phyloP scores from a whole-genome alignment of 2,329 filamentous ascomycete species.

The Aspergillus quadrilineatus region DNA sequence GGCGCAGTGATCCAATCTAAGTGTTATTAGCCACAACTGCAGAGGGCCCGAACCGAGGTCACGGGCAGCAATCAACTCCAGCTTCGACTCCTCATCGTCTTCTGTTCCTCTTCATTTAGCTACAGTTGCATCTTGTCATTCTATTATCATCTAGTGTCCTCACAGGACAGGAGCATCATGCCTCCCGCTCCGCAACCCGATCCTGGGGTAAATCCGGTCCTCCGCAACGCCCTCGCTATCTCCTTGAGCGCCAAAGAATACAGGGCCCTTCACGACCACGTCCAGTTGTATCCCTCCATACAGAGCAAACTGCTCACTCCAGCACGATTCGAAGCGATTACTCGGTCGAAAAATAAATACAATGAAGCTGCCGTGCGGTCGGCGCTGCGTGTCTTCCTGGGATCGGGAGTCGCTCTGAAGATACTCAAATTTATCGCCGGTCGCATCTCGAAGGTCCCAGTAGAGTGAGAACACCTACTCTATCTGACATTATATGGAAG shows the following conservation, averaged over 20 bases:
- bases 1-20: background rate
- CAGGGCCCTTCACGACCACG: slow-evolving; percentile 76
- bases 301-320: slow-evolving; percentile 55
- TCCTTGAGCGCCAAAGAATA: slow-evolving; percentile 83
- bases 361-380: slow-evolving; percentile 70
- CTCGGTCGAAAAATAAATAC: slow-evolving; percentile 60
- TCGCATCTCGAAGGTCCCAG: slow-evolving; percentile 25
- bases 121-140: slow-evolving; percentile 1
- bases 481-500: background rate
- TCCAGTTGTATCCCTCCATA: slow-evolving; percentile 64
- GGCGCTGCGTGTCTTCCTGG: slow-evolving; percentile 68
- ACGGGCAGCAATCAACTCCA: slow-evolving; percentile 12
- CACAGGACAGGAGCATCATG: slow-evolving; percentile 23
- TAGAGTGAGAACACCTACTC: slow-evolving; percentile 26
- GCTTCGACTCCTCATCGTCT: background rate
- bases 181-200: slow-evolving; percentile 20
- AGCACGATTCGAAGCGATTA: slow-evolving; percentile 52
- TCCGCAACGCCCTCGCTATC: slow-evolving; percentile 83
- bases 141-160: background rate
- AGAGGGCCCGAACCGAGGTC: slow-evolving; percentile 18
- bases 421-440: slow-evolving; percentile 54
- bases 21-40: background rate
- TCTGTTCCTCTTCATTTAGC: slow-evolving; percentile 5
- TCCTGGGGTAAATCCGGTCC: slow-evolving; percentile 61
- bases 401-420: slow-evolving; percentile 63